Conservation (phyloP, 768 basidiomycete genomes). For the Tricholoma flavovirens region DNA sequence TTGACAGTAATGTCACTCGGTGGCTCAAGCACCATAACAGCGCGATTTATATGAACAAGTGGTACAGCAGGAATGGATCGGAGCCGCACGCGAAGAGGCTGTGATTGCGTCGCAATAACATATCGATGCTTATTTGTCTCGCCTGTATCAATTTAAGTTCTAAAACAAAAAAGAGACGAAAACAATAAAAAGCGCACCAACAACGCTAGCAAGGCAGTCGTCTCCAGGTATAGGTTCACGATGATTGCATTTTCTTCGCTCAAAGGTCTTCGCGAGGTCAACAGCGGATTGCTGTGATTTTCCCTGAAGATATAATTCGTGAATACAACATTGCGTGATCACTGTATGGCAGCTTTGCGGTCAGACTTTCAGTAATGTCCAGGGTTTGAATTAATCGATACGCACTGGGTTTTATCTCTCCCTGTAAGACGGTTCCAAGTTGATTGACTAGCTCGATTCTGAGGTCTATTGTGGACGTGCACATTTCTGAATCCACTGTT, state of each 20-base stretch:
- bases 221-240: conserved; percentile 78
- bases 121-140: conserved; percentile 90
- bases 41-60: conserved; percentile 84
- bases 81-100: conserved; percentile 61
- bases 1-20: conserved; percentile 73
- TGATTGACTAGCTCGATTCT: conserved; percentile 78
- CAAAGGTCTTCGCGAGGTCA: conserved; percentile 89
- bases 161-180: not conserved
- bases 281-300: conserved; percentile 66
- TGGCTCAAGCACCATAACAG: conserved; percentile 91
- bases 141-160: conserved; percentile 34
- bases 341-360: conserved; percentile 59
- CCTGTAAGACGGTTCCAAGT: conserved; percentile 73
- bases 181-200: conserved; percentile 50
- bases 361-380: conserved; percentile 18
- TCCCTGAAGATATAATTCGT: conserved; percentile 86
- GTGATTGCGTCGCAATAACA: conserved; percentile 80
- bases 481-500: conserved; percentile 82
- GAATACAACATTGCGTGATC: conserved; percentile 98
- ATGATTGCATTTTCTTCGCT: conserved; percentile 93
- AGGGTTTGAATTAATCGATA: conserved; percentile 12
- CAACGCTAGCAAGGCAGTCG: conserved; percentile 75
- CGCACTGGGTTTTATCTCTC: conserved; percentile 88
- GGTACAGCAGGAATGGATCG: conserved; percentile 80
- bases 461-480: conserved; percentile 57